phyloP scores from a whole-genome alignment of 2,329 filamentous ascomycete species.

The Apiospora saccharicola region DNA sequence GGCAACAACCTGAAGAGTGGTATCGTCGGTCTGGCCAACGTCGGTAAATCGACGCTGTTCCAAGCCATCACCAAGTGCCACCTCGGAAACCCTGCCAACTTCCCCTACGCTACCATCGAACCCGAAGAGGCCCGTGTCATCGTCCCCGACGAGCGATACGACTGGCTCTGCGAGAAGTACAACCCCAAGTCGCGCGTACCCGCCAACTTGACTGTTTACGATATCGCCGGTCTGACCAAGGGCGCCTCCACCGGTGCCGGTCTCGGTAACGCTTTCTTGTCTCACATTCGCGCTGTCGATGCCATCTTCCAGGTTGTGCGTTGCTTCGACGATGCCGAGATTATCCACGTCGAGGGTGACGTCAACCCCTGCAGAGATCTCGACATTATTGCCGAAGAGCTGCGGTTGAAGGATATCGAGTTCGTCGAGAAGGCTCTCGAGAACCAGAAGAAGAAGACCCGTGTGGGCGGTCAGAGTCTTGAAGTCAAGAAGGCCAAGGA shows the following conservation, averaged over 20 bases:
- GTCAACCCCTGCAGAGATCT: conserved; percentile 94
- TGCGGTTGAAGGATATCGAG: conserved; percentile 98
- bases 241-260: conserved; percentile 97
- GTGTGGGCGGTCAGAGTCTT: conserved; percentile 90
- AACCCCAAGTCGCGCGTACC: conserved; percentile 97
- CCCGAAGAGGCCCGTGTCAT: conserved; percentile 98
- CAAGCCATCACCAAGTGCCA: conserved; percentile 98
- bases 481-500: conserved; percentile 98
- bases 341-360: conserved; percentile 99
- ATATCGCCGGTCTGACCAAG: conserved; percentile 95
- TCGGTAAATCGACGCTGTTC: conserved; percentile 99
- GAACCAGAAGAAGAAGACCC: conserved; percentile 90
- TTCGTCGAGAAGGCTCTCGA: conserved; percentile 97
- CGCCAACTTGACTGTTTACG: conserved; percentile 96
- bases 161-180: conserved; percentile 96
- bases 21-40: conserved; percentile 99
- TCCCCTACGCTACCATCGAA: conserved; percentile 98
- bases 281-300: conserved; percentile 97
- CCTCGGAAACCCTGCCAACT: conserved; percentile 98
- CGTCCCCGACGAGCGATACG: conserved; percentile 93
- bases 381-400: conserved; percentile 95
- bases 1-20: conserved; percentile 99
- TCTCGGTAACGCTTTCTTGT: conserved; percentile 97
- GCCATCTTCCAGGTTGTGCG: conserved; percentile 97
- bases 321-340: conserved; percentile 98